Base-by-base conservation (phyloP, 177 flowering plant genomes). In the Telopea speciosissima region DNA sequence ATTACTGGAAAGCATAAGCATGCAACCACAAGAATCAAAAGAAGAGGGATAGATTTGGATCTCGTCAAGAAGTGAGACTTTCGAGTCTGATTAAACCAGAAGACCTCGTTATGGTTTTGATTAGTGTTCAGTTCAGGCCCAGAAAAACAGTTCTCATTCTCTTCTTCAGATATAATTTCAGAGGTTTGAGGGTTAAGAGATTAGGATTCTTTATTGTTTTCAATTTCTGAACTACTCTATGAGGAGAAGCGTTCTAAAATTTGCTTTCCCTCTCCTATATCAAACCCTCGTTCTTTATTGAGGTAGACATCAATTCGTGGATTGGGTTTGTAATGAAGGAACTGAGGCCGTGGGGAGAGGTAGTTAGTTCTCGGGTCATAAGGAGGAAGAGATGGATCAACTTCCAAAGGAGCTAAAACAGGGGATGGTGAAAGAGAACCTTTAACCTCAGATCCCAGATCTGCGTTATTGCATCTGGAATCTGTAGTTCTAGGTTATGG, bases 291-390 rank as follows among this genome's bases (percentile, higher is more conserved):
- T n/a, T n/a, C n/a, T n/a, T n/a, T n/a, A n/a, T n/a, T n/a, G n/a
- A n/a, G n/a, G n/a, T n/a, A n/a, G n/a, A n/a, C n/a, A n/a, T n/a
- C n/a, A 10, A 85, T 74, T 31, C 87, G 72, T 0, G 87, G 89
- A 66, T 85, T 87, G 2, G 96, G 97, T 67, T 73, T 89, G 76
- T 92, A 92, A n/a, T n/a, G n/a, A n/a, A n/a, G n/a, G n/a, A n/a
- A n/a, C n/a, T n/a, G n/a, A n/a, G n/a, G n/a, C n/a, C n/a, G n/a
- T n/a, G n/a, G n/a, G n/a, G n/a, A n/a, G n/a, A n/a, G n/a, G n/a
- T n/a, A n/a, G n/a, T n/a, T n/a, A n/a, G n/a, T n/a, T n/a, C n/a
- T n/a, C n/a, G n/a, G n/a, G n/a, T n/a, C n/a, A n/a, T n/a, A n/a
- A n/a, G n/a, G n/a, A n/a, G n/a, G n/a, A n/a, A n/a, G n/a, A n/a